phyloP scores from a whole-genome alignment of 768 basidiomycete genomes.

The Mycena maculata region DNA sequence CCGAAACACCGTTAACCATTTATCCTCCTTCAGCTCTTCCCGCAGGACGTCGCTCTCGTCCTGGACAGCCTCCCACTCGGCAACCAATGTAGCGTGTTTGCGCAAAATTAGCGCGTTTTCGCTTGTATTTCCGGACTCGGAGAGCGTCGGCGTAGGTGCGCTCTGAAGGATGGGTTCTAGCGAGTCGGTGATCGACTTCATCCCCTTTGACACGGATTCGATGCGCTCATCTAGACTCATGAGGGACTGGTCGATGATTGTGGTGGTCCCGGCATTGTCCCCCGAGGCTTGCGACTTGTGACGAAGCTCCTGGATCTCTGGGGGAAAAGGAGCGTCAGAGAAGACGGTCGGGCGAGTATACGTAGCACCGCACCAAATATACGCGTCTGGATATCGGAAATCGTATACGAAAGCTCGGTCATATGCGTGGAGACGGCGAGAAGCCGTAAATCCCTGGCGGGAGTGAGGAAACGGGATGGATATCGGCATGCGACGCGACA shows the following conservation, averaged over 20 bases:
- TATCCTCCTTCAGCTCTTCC: conserved; percentile 97
- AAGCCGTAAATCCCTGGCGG: conserved; percentile 74
- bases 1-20: conserved; percentile 95
- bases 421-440: conserved; percentile 87
- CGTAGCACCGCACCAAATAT: conserved; percentile 75
- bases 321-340: conserved; percentile 20
- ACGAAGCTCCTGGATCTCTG: conserved; percentile 93
- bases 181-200: conserved; percentile 75
- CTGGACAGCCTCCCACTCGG: conserved; percentile 87
- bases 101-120: conserved; percentile 67
- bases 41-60: conserved; percentile 83
- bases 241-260: conserved; percentile 84
- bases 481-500: conserved; percentile 48
- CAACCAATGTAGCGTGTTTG: conserved; percentile 77
- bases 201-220: conserved; percentile 76
- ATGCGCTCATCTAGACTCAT: conserved; percentile 84
- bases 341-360: conserved; percentile 2
- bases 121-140: conserved; percentile 49
- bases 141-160: conserved; percentile 59
- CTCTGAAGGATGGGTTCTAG: conserved; percentile 68
- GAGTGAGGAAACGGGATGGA: conserved; percentile 35
- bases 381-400: conserved; percentile 91
- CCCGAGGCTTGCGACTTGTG: conserved; percentile 81
- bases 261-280: conserved; percentile 68
- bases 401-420: conserved; percentile 86